These are phyloP conservation scores for Termitomyces sp. DNA, from an alignment of 768 basidiomycete species.

Conservation along the genomic window DNA sequence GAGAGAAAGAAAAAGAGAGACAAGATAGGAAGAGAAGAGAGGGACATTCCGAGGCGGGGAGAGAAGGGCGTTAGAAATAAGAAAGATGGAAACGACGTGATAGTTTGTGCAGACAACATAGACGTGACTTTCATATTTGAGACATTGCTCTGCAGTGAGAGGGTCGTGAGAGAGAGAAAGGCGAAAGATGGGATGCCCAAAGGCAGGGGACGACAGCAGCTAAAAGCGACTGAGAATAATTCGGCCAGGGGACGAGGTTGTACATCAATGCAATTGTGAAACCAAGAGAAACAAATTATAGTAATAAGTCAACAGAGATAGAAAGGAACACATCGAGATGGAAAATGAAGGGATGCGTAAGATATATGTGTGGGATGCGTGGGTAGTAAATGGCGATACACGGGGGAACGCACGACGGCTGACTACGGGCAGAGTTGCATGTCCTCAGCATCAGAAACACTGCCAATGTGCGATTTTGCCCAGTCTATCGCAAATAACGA, in stretches of 20 bases:
- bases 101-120: conserved; percentile 17
- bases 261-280: conserved; percentile 20
- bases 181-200: conserved; percentile 7
- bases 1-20: conserved; percentile 21
- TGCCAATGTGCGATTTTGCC: conserved; percentile 52
- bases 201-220: conserved; percentile 34
- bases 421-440: conserved; percentile 46
- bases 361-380: conserved; percentile 13
- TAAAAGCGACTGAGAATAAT: conserved; percentile 19
- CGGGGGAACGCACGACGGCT: conserved; percentile 18
- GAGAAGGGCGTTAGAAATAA: conserved; percentile 13
- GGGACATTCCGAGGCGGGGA: conserved; percentile 5
- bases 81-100: conserved; percentile 11
- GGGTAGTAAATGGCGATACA: conserved; percentile 18
- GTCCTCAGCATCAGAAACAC: conserved; percentile 36
- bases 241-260: conserved; percentile 12
- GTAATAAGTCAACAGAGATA: conserved; percentile 20
- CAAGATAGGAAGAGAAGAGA: conserved; percentile 10
- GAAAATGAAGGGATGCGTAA: conserved; percentile 10
- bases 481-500: conserved; percentile 74
- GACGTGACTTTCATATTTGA: conserved; percentile 18
- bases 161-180: conserved; percentile 10
- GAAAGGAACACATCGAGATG: conserved; percentile 20
- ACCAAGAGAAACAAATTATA: conserved; percentile 17
- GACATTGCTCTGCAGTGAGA: conserved; percentile 5